A percentile compares a stretch with the other conserved stretches of the same genome.
Conservation (phyloP, 2,329 filamentous ascomycete genomes). For the Paecilomyces niveus region DNA sequence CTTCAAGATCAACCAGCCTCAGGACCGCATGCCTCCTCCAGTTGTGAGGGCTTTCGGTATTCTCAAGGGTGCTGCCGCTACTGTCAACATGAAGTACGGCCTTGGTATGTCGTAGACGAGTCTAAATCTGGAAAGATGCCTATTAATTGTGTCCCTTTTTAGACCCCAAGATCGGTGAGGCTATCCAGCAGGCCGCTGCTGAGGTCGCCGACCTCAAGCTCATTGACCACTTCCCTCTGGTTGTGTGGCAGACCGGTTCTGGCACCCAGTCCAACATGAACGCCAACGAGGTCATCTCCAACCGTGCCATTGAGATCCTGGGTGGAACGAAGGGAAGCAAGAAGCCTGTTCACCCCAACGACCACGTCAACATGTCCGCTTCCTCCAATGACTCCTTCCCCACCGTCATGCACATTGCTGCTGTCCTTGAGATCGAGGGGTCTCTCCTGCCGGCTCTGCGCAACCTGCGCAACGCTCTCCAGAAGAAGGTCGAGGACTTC, state of each 20-base stretch:
- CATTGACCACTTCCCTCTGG: slow-evolving; percentile 93
- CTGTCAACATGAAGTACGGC: slow-evolving; percentile 90
- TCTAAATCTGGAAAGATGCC: slow-evolving; percentile 5
- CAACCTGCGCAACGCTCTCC: slow-evolving; percentile 74
- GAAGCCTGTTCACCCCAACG: slow-evolving; percentile 98
- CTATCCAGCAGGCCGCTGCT: slow-evolving; percentile 87
- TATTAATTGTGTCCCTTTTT: slow-evolving; percentile 9
- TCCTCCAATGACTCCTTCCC: slow-evolving; percentile 99
- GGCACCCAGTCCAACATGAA: slow-evolving; percentile 99
- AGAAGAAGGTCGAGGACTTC: slow-evolving; percentile 84
- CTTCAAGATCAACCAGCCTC: slow-evolving; percentile 98
- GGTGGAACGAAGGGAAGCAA: slow-evolving; percentile 91
- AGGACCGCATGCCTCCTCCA: slow-evolving; percentile 94
- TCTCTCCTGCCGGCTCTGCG: slow-evolving; percentile 75
- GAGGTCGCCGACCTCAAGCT: slow-evolving; percentile 94
- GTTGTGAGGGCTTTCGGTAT: slow-evolving; percentile 93
- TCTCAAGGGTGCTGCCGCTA: slow-evolving; percentile 91
- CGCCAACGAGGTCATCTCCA: slow-evolving; percentile 99
- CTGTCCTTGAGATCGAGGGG: slow-evolving; percentile 85
- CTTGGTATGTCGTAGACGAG: slow-evolving; percentile 49
- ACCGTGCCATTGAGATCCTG: slow-evolving; percentile 95
- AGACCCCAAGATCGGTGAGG: slow-evolving; percentile 85
- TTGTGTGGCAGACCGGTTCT: slow-evolving; percentile 98
- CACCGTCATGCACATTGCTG: slow-evolving; percentile 98
- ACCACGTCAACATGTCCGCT: slow-evolving; percentile 98